Percentiles rank a stretch among this genome's conserved stretches.
These are phyloP conservation scores for Tulasnella sp. DNA, from an alignment of 768 basidiomycete species.

Conservation along the genomic window DNA sequence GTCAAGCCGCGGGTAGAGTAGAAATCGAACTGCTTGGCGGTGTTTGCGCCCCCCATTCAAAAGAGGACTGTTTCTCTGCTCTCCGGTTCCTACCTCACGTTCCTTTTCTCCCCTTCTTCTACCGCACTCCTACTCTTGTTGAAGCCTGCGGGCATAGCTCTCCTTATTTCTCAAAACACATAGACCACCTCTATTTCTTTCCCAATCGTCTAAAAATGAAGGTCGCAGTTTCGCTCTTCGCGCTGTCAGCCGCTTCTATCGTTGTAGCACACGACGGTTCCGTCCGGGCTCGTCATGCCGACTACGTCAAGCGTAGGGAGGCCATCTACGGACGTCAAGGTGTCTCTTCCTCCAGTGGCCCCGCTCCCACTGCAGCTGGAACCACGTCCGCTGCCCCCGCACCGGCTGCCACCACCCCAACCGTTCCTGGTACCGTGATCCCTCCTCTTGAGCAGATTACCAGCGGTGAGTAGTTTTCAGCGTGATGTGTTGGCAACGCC, in stretches of 20 bases:
- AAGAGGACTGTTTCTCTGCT: background rate
- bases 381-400: background rate
- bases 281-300: conserved; percentile 45
- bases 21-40: conserved; percentile 2
- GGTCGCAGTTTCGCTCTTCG: conserved; percentile 47
- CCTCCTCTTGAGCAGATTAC: conserved; percentile 64
- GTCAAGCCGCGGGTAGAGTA: background rate
- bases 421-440: conserved; percentile 50
- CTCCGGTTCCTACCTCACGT: background rate
- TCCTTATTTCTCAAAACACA: background rate
- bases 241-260: conserved; percentile 50
- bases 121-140: background rate
- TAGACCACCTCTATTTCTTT: background rate
- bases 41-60: conserved; percentile 13
- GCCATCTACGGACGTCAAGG: conserved; percentile 49
- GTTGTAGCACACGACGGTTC: conserved; percentile 48
- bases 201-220: conserved; percentile 49
- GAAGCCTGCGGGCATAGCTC: background rate
- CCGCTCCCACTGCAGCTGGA: background rate
- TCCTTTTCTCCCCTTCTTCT: background rate
- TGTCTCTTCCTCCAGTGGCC: conserved; percentile 12
- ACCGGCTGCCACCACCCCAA: conserved; percentile 32
- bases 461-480: conserved; percentile 39
- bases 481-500: background rate
- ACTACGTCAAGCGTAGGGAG: conserved; percentile 32